Evolutionary conservation across 192 early-diverging fungal genomes (phyloP).

Genomic region (Coemansia sp.): DNA sequence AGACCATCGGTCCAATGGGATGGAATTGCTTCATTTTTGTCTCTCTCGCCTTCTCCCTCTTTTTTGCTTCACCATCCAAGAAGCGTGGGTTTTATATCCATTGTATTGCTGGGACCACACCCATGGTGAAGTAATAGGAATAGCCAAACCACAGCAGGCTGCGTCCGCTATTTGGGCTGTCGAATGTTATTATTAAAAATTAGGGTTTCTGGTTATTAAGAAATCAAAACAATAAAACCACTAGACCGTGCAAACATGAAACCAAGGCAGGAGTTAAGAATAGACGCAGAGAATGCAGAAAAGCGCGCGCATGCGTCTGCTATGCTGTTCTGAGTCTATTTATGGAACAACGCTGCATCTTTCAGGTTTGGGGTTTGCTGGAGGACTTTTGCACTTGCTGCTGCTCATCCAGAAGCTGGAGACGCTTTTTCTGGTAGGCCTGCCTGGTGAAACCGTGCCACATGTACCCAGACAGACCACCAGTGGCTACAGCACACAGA

Average conservation of each 20-base stretch:
- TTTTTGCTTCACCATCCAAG: not conserved
- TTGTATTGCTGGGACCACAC: not conserved
- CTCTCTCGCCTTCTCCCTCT: not conserved
- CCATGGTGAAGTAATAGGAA: not conserved
- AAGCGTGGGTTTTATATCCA: too few relatives aligned
- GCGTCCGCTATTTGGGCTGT: too few relatives aligned
- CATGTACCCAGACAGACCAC: conserved; percentile 52
- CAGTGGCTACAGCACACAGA: conserved; percentile 30
- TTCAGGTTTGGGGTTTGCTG: not conserved
- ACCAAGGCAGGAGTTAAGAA: conserved; percentile 3
- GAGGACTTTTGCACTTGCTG: not conserved
- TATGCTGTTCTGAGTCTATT: not conserved
- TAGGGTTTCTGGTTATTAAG: not conserved
- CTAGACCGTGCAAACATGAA: not conserved
- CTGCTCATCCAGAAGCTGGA: conserved; percentile 29
- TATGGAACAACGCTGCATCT: not conserved
- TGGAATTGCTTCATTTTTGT: not conserved
- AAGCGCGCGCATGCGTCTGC: not conserved
- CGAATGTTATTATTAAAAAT: not conserved
- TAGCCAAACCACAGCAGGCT: not conserved
- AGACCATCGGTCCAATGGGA: not conserved
- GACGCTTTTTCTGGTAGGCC: conserved; percentile 49
- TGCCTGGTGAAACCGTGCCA: conserved; percentile 53
- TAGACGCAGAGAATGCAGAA: conserved; percentile 6
- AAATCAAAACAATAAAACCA: not conserved